Percentiles rank a stretch among this genome's conserved stretches.
Conservation (phyloP, 1,284 basidiomycete species). For the Ustilago trichophora region DNA sequence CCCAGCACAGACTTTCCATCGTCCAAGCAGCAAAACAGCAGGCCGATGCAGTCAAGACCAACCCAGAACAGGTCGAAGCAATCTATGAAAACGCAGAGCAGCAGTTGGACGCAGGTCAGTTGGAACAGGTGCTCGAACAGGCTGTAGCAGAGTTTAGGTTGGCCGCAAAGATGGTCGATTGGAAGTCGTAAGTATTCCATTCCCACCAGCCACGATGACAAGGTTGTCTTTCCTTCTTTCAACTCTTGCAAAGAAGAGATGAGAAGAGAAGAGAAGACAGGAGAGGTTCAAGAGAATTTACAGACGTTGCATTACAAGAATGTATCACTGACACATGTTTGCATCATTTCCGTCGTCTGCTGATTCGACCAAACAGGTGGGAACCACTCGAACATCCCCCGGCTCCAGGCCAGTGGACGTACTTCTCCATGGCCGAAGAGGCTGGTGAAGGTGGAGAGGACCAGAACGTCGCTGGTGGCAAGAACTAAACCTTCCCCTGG, state of each 20-base stretch:
- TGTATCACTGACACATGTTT: no score
- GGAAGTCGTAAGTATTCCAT: slow-evolving; percentile 84
- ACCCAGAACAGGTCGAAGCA: slow-evolving; percentile 71
- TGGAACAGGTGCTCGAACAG: slow-evolving; percentile 83
- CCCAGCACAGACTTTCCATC: slow-evolving; percentile 80
- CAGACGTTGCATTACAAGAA: no score
- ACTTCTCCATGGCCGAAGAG: slow-evolving; percentile 70
- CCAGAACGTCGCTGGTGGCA: slow-evolving; percentile 32
- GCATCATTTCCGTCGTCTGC: background rate
- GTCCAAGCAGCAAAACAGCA: slow-evolving; percentile 67
- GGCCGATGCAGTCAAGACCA: slow-evolving; percentile 70
- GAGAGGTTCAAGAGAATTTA: no score
- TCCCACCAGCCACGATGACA: slow-evolving; percentile 10
- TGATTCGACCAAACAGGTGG: slow-evolving; percentile 72
- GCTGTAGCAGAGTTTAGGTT: slow-evolving; percentile 84
- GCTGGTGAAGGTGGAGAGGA: slow-evolving; percentile 58
- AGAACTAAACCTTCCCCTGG: slow-evolving; percentile 8
- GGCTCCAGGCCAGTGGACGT: slow-evolving; percentile 84
- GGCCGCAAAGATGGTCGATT: slow-evolving; percentile 85
- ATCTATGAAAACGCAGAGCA: slow-evolving; percentile 77
- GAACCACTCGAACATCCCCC: slow-evolving; percentile 84
- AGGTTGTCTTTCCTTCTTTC: no score
- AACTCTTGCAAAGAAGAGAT: slow-evolving; percentile 1
- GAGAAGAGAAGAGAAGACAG: background rate
- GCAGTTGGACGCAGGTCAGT: slow-evolving; percentile 67